These are phyloP conservation scores for Eucalyptus decipiens DNA, from an alignment of 345 rosid species.

Conservation along the genomic window DNA sequence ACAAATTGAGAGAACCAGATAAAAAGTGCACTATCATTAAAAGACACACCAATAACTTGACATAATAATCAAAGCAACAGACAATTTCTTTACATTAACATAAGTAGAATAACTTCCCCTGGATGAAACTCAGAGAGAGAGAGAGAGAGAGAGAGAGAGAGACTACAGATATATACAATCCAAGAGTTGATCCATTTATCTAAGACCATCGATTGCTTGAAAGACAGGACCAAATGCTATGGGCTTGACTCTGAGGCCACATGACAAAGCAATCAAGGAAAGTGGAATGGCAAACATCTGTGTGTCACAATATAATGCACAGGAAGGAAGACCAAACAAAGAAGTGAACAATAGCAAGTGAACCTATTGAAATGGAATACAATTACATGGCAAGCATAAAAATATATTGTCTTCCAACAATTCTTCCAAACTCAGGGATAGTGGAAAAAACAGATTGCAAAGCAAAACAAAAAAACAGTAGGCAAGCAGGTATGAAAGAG, in stretches of 20 bases:
- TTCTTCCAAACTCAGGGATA: neutral
- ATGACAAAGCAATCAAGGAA: neutral
- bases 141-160: neutral
- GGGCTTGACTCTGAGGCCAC: neutral
- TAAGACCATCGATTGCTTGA: neutral
- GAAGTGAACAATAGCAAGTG: neutral
- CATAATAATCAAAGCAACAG: neutral
- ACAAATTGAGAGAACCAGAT: neutral
- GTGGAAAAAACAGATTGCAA: neutral
- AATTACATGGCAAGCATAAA: neutral
- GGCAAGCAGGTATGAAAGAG: neutral
- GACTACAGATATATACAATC: neutral
- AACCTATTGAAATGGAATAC: neutral
- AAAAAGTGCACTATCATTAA: neutral
- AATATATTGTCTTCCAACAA: neutral
- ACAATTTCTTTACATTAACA: neutral
- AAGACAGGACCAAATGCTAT: neutral
- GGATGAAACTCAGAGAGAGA: neutral
- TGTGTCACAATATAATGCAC: neutral
- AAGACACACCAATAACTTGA: neutral
- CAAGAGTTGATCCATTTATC: neutral
- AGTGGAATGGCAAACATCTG: neutral
- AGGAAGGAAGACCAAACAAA: neutral
- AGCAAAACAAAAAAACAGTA: neutral
- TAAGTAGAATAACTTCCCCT: neutral